Conservation (phyloP, 805 yeast species). For the Yarrowia deformans region DNA sequence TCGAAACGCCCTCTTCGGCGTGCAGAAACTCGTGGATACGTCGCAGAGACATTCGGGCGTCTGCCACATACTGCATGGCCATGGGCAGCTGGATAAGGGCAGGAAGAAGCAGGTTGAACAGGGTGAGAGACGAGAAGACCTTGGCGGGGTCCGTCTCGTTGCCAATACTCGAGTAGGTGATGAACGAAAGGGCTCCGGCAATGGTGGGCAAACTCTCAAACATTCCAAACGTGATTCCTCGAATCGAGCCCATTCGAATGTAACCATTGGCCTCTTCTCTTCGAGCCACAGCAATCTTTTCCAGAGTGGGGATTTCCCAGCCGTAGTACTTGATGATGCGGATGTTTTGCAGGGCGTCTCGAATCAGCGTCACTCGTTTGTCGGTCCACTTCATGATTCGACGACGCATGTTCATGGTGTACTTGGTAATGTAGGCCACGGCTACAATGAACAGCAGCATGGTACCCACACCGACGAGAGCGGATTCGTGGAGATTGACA, state of each 20-base stretch:
- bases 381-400: constrained; percentile 69
- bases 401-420: constrained; percentile 60
- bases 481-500: constrained; percentile 67
- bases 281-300: constrained; percentile 60
- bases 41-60: constrained; percentile 86
- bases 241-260: constrained; percentile 65
- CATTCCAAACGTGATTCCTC: constrained; percentile 67
- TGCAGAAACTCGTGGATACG: constrained; percentile 80
- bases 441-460: constrained; percentile 49
- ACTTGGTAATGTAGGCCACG: constrained; percentile 40
- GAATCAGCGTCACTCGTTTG: constrained; percentile 71
- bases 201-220: constrained; percentile 71
- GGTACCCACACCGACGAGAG: constrained; percentile 60
- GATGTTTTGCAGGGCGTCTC: constrained; percentile 79
- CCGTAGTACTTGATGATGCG: constrained; percentile 84
- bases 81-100: constrained; percentile 66
- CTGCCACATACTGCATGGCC: constrained; percentile 82
- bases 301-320: constrained; percentile 79
- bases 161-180: constrained; percentile 56
- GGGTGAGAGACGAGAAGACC: constrained; percentile 72
- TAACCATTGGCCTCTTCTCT: constrained; percentile 65
- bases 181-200: constrained; percentile 68
- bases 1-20: constrained; percentile 51
- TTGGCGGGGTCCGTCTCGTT: constrained; percentile 60
- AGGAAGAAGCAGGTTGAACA: constrained; percentile 73